Conservation (phyloP, 176 grass and related monocot species). For the Ananas comosus region DNA sequence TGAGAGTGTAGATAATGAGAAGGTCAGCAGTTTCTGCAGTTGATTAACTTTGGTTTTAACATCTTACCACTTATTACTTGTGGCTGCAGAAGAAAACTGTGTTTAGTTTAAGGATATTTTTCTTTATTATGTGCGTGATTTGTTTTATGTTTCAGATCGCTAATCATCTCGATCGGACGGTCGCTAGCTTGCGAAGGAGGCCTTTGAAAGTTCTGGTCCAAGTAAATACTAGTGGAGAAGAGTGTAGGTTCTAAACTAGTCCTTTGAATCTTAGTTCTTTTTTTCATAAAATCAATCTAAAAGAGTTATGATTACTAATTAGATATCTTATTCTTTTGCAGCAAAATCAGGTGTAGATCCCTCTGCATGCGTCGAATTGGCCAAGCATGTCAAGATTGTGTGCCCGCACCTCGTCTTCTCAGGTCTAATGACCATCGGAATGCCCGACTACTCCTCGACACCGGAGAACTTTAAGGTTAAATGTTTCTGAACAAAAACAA, state of each 20-base stretch:
- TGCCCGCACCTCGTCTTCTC: slow-evolving; percentile 78
- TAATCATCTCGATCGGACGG: slow-evolving; percentile 65
- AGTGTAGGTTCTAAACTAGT: slow-evolving; percentile 45
- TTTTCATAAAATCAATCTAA: background rate
- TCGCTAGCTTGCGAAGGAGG: slow-evolving; percentile 58
- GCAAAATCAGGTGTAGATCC: slow-evolving; percentile 88
- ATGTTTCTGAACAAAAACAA: too few species aligned
- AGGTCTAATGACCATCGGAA: slow-evolving; percentile 91
- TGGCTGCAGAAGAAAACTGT: background rate
- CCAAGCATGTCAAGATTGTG: slow-evolving; percentile 56
- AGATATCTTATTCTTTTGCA: slow-evolving; percentile 23
- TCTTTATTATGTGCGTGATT: background rate
- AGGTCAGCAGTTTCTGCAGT: slow-evolving; percentile 31
- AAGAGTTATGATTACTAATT: background rate
- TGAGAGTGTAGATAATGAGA: slow-evolving; percentile 75
- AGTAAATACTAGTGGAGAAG: slow-evolving; percentile 98
- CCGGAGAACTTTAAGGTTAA: slow-evolving; percentile 81
- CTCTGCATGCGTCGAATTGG: slow-evolving; percentile 54
- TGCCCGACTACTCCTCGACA: slow-evolving; percentile 76
- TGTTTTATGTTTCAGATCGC: slow-evolving; percentile 52
- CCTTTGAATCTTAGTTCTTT: background rate
- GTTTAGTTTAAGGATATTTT: background rate
- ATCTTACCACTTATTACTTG: background rate
- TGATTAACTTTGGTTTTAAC: background rate
- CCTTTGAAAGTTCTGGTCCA: slow-evolving; percentile 83